Conservation (phyloP, 129 eudicot species). For the Flaveria robusta region DNA sequence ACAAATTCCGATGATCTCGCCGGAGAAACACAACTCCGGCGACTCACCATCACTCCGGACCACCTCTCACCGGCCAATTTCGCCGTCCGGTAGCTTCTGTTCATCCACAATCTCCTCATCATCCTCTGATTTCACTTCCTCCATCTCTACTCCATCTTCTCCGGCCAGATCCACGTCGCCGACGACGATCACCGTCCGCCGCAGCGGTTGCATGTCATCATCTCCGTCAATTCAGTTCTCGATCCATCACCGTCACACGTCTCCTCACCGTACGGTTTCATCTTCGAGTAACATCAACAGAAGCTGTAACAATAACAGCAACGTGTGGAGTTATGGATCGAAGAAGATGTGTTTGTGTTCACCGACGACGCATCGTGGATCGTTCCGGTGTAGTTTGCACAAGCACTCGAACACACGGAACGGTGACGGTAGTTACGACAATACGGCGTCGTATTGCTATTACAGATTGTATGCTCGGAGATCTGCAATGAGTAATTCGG, state of each 20-base stretch:
- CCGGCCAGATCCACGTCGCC: slow-evolving; percentile 54
- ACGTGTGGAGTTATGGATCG: slow-evolving; percentile 34
- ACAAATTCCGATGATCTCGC: slow-evolving; percentile 37
- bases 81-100: slow-evolving; percentile 63
- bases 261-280: slow-evolving; percentile 43
- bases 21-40: slow-evolving; percentile 40
- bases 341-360: slow-evolving; percentile 76
- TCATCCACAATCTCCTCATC: slow-evolving; percentile 51
- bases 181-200: slow-evolving; percentile 38
- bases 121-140: slow-evolving; percentile 36
- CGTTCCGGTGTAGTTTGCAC: slow-evolving; percentile 76
- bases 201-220: slow-evolving; percentile 30
- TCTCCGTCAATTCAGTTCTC: slow-evolving; percentile 53
- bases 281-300: slow-evolving; percentile 28
- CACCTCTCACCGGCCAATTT: slow-evolving; percentile 44
- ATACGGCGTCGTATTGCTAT: slow-evolving; percentile 43
- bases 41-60: neutral
- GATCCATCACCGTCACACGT: slow-evolving; percentile 28
- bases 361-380: slow-evolving; percentile 81
- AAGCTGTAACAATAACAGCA: slow-evolving; percentile 1
- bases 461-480: slow-evolving; percentile 60
- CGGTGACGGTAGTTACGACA: too few species aligned
- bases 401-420: too few species aligned
- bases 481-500: slow-evolving; percentile 84
- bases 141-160: too few species aligned